phyloP scores from a whole-genome alignment of 345 rosid genomes.

The Clarkia xantiana region DNA sequence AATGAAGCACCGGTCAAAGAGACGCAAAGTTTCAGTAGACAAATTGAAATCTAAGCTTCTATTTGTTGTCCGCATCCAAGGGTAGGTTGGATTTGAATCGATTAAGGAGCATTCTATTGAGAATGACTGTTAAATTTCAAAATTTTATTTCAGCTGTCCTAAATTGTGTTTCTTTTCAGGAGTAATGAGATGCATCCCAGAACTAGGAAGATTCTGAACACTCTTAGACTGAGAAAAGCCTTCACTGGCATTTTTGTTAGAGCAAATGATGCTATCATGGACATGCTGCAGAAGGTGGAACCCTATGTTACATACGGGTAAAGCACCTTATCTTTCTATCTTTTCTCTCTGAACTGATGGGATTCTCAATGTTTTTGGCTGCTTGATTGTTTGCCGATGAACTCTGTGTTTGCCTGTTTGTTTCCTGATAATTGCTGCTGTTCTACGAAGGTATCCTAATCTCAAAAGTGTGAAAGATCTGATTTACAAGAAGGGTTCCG shows the following conservation, averaged over 20 bases:
- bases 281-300: constrained; percentile 72
- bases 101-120: background rate
- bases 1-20: constrained; percentile 67
- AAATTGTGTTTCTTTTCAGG: constrained; percentile 20
- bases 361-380: too few species aligned
- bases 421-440: background rate
- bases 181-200: constrained; percentile 69
- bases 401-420: constrained; percentile 8
- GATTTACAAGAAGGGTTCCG: constrained; percentile 74
- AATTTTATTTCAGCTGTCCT: background rate
- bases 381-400: background rate
- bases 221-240: constrained; percentile 35
- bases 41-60: constrained; percentile 36
- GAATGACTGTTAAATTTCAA: background rate
- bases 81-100: constrained; percentile 3
- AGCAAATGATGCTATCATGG: constrained; percentile 41
- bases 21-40: constrained; percentile 24
- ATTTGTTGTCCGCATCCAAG: constrained; percentile 57
- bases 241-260: constrained; percentile 62
- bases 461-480: constrained; percentile 53
- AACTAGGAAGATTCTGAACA: constrained; percentile 49
- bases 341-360: too few species aligned
- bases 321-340: constrained; percentile 2
- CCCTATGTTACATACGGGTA: constrained; percentile 85
- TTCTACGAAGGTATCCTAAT: constrained; percentile 54